phyloP scores from a whole-genome alignment of 1,139 yeast genomes.

The Sugiyamaella castrensis region DNA sequence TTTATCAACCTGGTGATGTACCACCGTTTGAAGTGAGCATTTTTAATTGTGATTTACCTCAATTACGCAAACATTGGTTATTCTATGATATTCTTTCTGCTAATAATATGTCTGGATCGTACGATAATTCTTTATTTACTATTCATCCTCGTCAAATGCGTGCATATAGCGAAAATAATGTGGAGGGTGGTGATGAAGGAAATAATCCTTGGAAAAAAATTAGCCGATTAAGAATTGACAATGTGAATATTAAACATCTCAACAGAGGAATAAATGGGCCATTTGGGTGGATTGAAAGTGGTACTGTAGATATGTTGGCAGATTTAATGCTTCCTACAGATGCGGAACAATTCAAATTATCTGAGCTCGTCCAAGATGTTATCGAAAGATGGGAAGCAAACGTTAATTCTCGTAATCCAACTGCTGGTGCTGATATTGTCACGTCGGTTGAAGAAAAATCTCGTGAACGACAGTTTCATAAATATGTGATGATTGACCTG shows the following conservation, averaged over 20 bases:
- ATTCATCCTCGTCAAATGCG: constrained; percentile 67
- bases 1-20: constrained; percentile 71
- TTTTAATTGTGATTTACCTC: constrained; percentile 76
- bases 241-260: constrained; percentile 80
- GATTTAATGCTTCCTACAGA: constrained; percentile 80
- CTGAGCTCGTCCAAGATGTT: constrained; percentile 40
- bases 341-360: constrained; percentile 42
- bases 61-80: constrained; percentile 86
- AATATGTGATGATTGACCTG: constrained; percentile 73
- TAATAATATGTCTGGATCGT: constrained; percentile 81
- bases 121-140: constrained; percentile 89
- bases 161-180: constrained; percentile 32
- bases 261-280: constrained; percentile 91
- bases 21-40: constrained; percentile 84
- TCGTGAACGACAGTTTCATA: constrained; percentile 37
- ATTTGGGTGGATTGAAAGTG: constrained; percentile 92
- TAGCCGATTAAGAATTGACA: constrained; percentile 79
- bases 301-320: constrained; percentile 89
- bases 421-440: constrained; percentile 21
- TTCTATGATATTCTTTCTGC: constrained; percentile 85
- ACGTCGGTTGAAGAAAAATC: constrained; percentile 35
- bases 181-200: too few species aligned
- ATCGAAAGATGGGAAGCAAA: constrained; percentile 42
- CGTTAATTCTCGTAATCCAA: constrained; percentile 18
- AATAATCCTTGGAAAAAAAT: constrained; percentile 54